Percentiles rank a stretch among this genome's conserved stretches.
phyloP scores from a whole-genome alignment of 352 stramenopile genomes.

The Phytophthora tubulina region DNA sequence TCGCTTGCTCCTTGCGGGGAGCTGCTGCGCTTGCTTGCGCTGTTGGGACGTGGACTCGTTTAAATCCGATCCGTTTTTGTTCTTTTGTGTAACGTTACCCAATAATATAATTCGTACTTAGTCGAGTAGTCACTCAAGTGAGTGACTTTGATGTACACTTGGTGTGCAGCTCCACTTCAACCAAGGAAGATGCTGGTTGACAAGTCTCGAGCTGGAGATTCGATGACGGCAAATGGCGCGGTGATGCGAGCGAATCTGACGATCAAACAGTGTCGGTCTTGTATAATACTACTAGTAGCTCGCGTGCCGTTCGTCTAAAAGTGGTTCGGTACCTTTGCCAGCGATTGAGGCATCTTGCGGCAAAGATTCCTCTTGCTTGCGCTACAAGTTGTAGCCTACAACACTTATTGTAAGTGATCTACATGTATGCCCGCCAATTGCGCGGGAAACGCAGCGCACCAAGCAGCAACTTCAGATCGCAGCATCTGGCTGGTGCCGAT shows the following conservation, averaged over 20 bases:
- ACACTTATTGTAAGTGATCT: neutral
- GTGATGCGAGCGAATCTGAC: too few species aligned
- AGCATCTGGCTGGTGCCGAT: conserved; percentile 8
- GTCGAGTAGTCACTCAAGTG: neutral
- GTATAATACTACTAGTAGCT: too few species aligned
- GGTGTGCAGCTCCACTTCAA: neutral
- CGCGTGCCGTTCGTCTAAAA: too few species aligned
- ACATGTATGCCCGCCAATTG: neutral
- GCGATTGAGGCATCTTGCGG: too few species aligned
- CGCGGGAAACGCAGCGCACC: conserved; percentile 5
- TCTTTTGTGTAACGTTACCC: neutral
- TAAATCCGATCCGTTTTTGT: conserved; percentile 1
- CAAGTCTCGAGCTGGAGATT: too few species aligned
- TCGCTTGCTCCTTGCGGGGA: neutral
- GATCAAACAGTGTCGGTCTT: too few species aligned
- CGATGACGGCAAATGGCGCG: too few species aligned
- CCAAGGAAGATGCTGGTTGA: too few species aligned
- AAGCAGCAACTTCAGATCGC: conserved; percentile 12
- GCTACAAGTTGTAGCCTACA: neutral
- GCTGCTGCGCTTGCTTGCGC: neutral
- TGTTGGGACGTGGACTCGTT: neutral
- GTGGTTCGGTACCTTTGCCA: too few species aligned
- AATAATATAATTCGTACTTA: neutral
- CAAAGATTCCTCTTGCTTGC: too few species aligned
- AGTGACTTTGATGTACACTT: conserved; percentile 3